Percentiles rank a stretch among this genome's conserved stretches.
Evolutionary conservation across 2,329 filamentous ascomycete genomes (phyloP).

Genomic region (Shiraia sp.): DNA sequence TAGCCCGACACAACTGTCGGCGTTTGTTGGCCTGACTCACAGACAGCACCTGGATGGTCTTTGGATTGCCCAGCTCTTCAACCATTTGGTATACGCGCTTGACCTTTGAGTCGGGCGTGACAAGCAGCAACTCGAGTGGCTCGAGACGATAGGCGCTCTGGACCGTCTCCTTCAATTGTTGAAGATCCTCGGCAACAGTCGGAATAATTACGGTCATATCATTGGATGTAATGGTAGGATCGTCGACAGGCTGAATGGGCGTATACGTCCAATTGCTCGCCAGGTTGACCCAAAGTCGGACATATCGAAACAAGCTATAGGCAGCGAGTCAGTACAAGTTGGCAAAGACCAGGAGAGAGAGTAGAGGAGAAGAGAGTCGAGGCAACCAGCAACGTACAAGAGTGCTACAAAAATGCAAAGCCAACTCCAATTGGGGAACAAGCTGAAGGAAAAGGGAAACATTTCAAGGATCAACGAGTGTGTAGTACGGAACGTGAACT

Average conservation of each 20-base stretch:
- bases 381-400: constrained; percentile 34
- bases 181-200: constrained; percentile 84
- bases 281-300: constrained; percentile 82
- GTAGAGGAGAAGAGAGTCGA: constrained; percentile 1
- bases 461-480: constrained; percentile 44
- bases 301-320: constrained; percentile 80
- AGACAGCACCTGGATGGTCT: constrained; percentile 72
- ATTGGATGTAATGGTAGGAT: constrained; percentile 75
- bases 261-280: constrained; percentile 78
- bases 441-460: constrained; percentile 43
- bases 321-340: constrained; percentile 26
- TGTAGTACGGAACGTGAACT: constrained; percentile 41
- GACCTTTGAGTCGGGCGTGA: constrained; percentile 82
- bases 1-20: constrained; percentile 87
- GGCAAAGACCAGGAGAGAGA: constrained; percentile 9
- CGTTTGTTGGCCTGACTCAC: constrained; percentile 92
- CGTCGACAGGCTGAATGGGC: constrained; percentile 78
- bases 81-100: constrained; percentile 67
- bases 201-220: constrained; percentile 96
- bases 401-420: constrained; percentile 41
- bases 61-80: constrained; percentile 47
- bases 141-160: constrained; percentile 73
- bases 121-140: constrained; percentile 75
- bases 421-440: constrained; percentile 47
- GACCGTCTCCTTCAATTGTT: constrained; percentile 80